Base-by-base conservation (phyloP, 352 stramenopile species). In the Pythium scleroteichum region DNA sequence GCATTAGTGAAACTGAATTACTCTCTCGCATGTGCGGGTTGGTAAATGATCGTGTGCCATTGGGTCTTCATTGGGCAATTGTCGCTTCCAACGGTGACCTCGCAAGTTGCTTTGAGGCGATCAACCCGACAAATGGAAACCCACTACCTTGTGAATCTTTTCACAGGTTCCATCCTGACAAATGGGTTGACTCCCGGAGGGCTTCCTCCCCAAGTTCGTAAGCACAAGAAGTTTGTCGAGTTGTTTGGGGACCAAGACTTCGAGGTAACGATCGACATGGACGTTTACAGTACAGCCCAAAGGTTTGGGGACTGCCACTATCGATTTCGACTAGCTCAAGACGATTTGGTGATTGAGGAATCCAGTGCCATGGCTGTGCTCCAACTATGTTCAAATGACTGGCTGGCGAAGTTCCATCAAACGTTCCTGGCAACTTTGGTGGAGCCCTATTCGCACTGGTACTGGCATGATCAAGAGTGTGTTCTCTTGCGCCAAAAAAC, bases 171-270 rank as follows among this genome's bases (percentile, higher is more conserved):
- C 4, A 66, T 87, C 4, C 32, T 86, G 14, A 70, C 66, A 0
- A 65, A 90, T 53, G 79, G 78, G 0, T 65, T 63, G 23, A 45
- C 62, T n/a, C 69, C 73, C 22, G 62, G 74, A 22, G 72, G 76
- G 2, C 58, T 90, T 4, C 74, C 78, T 27, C 1, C 16, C 0
- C 22, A 45, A 0, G 85, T 90, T 53, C 75, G 74, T 9, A 0
- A 60, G 0, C 53, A 73, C 22, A 5, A 63, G 12, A 41, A 41
- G 7, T 90, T 82, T 47, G 24, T 39, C 4, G 41, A 48, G 22
- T 38, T 87, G 1, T 90, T 90, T 59, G 67, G 69, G 1, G 44
- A 53, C 0, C 59, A 65, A 22, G 77, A 90, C 24, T 90, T 90
- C 47, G 76, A 87, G 58, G 76, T 87, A 2, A 70, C 66, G n/a